Evolutionary conservation across 164 flowering plant genomes (phyloP).

Genomic region (Vitis rupestris): DNA sequence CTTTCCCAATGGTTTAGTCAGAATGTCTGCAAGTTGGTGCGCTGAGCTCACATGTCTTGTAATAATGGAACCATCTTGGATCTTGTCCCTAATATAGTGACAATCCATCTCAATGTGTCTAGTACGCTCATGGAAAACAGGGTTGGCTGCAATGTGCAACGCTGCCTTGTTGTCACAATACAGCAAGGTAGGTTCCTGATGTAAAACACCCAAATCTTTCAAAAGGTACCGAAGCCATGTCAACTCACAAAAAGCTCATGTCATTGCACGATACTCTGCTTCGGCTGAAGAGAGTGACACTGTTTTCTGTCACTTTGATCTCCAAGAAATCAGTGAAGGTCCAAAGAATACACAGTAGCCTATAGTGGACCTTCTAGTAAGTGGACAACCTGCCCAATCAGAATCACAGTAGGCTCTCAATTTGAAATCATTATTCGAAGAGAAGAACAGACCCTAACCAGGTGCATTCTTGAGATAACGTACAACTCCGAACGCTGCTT

Average conservation of each 20-base stretch:
- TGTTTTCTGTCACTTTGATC: background rate
- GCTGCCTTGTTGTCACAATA: constrained; percentile 1
- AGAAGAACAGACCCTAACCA: background rate
- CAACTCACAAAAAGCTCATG: background rate
- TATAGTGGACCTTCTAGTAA: background rate
- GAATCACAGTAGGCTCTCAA: background rate
- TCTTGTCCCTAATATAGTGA: constrained; percentile 1
- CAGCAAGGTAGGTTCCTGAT: background rate
- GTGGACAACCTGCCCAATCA: background rate
- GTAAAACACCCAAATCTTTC: constrained; percentile 1
- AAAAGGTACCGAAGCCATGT: background rate
- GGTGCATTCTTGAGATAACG: constrained; percentile 1
- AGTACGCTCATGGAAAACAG: background rate
- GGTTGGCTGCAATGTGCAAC: background rate
- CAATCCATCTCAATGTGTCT: constrained; percentile 3
- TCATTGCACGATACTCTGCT: background rate
- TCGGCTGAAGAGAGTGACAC: background rate
- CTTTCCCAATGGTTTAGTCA: constrained; percentile 3
- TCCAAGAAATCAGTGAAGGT: background rate
- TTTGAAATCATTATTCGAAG: background rate
- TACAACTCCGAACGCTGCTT: background rate
- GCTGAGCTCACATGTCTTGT: background rate
- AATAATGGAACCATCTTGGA: background rate
- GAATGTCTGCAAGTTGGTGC: background rate
- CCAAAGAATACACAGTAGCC: background rate